Evolutionary conservation across 495 filamentous ascomycete genomes (phyloP).

Genomic region (Oleoguttula mirabilis): DNA sequence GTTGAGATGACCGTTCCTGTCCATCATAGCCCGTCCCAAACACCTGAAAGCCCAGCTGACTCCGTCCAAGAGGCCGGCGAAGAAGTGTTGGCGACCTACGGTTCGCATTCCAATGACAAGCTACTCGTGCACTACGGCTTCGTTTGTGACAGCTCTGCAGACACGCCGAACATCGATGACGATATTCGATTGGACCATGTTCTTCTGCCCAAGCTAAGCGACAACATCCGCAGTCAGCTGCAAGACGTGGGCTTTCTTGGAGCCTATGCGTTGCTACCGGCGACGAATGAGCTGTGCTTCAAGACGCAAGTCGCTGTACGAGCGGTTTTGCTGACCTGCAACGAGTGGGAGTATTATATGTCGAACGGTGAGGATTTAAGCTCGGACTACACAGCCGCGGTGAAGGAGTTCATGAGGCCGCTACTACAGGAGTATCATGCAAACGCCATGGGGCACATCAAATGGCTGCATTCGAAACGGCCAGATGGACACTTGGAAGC

Average conservation of each 20-base stretch:
- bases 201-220: conserved; percentile 3
- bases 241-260: conserved; percentile 16
- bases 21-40: background rate
- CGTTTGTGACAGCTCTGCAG: background rate
- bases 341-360: conserved; percentile 22
- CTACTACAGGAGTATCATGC: background rate
- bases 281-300: conserved; percentile 15
- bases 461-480: background rate
- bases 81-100: conserved; percentile 72
- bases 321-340: conserved; percentile 14
- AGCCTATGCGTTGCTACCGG: conserved; percentile 9
- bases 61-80: conserved; percentile 37
- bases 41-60: background rate
- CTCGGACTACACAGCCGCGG: conserved; percentile 2
- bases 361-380: conserved; percentile 15
- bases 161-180: conserved; percentile 5
- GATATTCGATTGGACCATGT: conserved; percentile 8
- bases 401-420: conserved; percentile 5
- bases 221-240: conserved; percentile 1
- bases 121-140: conserved; percentile 49
- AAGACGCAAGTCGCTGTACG: conserved; percentile 18
- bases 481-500: background rate
- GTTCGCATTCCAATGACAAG: conserved; percentile 68
- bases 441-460: background rate
- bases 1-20: too few relatives aligned